Evolutionary conservation across 2,329 filamentous ascomycete genomes (phyloP), one percentile per base, ranked within the genome.

Genomic region (Calcarisporium arbuscula): DNA sequence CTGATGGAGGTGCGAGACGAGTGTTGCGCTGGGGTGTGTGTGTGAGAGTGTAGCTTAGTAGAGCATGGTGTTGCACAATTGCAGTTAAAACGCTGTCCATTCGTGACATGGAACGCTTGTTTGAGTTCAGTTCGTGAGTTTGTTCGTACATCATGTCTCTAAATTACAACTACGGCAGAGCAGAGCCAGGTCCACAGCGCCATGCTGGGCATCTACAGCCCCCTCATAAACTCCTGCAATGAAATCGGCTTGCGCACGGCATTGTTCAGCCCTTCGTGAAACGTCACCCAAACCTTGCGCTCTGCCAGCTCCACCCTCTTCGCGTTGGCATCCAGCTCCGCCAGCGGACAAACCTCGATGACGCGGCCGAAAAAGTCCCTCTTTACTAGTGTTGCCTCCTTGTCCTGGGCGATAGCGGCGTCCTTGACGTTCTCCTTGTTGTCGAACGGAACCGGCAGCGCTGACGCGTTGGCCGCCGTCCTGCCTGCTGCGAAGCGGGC

Each of bases 251-350:
- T 95, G 57, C 84, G 73, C 41, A 95, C 89, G 9, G 89, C 89
- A 68, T 95, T 95, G 36, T 87, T 92, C 54, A 87, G 80, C 0
- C 89, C 89, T 62, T 95, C 89, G 51, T 95, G 80, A 57, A 80
- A 95, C 43, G 78, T 90, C 27, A 94, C 79, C 88, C 88, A 95
- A 5, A 89, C 82, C 48, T 81, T 69, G 8, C 50, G 75, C 32
- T 68, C 71, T 30, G 72, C 72, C 36, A 66, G 59, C 28, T 59
- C 55, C 25, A 51, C 57, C 39, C 48, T 49, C 41, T 47, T 55
- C 11, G 40, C 53, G 36, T 64, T 64, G 9, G 55, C 63, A 28
- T 69, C 67, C 8, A 61, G 53, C 34, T 67, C 62, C 6, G 53
- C 54, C 20, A 65, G 41, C 19, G 58, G 55, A 16, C 50, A 48